phyloP scores from a whole-genome alignment of 345 rosid species.

The Populus tremula region DNA sequence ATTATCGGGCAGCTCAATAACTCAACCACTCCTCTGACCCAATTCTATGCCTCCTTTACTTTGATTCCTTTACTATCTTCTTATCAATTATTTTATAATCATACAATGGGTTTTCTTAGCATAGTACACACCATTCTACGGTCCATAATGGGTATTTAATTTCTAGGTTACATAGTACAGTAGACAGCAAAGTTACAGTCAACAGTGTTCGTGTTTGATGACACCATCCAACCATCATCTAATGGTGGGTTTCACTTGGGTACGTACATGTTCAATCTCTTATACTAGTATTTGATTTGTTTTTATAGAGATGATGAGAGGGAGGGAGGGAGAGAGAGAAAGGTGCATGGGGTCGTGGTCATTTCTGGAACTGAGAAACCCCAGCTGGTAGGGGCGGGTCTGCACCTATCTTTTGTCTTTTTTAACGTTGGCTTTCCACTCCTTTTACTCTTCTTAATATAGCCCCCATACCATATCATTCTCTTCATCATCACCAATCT shows the following conservation, averaged over 20 bases:
- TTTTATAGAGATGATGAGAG: neutral
- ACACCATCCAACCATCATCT: conserved; percentile 34
- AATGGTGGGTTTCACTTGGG: conserved; percentile 11
- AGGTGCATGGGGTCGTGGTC: conserved; percentile 62
- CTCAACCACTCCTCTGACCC: conserved; percentile 90
- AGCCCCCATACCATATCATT: conserved; percentile 33
- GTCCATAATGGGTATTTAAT: conserved; percentile 27
- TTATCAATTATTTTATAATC: neutral
- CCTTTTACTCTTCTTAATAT: conserved; percentile 32
- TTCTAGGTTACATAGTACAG: conserved; percentile 14
- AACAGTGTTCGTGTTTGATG: conserved; percentile 21
- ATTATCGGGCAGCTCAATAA: conserved; percentile 52
- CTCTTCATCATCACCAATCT: conserved; percentile 17
- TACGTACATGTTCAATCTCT: neutral
- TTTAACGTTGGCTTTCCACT: conserved; percentile 35
- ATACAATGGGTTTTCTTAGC: neutral
- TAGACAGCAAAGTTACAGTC: conserved; percentile 10
- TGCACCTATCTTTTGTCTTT: conserved; percentile 48
- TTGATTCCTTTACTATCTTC: conserved; percentile 54
- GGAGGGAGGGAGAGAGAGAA: conserved; percentile 2
- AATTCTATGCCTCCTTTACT: conserved; percentile 44
- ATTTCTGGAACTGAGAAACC: conserved; percentile 50
- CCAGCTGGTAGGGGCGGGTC: conserved; percentile 42
- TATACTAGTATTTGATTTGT: neutral
- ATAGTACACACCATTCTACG: conserved; percentile 23